phyloP scores from a whole-genome alignment of 257 asterid genomes.

The Cruciata laevipes region DNA sequence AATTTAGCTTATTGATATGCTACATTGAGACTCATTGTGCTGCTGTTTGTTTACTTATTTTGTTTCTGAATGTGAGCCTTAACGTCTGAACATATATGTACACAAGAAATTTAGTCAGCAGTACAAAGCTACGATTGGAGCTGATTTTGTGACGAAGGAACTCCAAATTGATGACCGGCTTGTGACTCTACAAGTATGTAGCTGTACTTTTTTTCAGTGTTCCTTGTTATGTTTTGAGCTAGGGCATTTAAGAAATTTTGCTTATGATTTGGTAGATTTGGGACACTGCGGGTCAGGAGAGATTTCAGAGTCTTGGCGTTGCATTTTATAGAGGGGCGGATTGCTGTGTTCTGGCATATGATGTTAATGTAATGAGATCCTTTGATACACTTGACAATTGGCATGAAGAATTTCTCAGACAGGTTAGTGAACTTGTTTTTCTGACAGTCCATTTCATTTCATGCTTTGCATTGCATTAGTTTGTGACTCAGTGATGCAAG shows the following conservation, averaged over 20 bases:
- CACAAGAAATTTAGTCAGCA: conserved; percentile 95
- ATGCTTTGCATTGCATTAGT: background rate
- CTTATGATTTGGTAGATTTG: conserved; percentile 51
- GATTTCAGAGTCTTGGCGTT: conserved; percentile 96
- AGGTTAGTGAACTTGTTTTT: conserved; percentile 42
- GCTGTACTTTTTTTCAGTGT: background rate
- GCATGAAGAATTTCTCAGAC: conserved; percentile 97
- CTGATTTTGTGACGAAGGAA: conserved; percentile 96
- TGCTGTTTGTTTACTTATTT: background rate
- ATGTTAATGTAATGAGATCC: conserved; percentile 84
- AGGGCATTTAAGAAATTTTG: conserved; percentile 1
- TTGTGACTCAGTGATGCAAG: background rate
- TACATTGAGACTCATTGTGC: background rate
- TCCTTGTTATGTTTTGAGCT: background rate
- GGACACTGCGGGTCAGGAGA: conserved; percentile 99
- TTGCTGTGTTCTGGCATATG: conserved; percentile 90
- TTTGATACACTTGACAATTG: conserved; percentile 90
- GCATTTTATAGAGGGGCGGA: conserved; percentile 97
- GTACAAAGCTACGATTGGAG: conserved; percentile 98
- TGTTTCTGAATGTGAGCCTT: conserved; percentile 23
- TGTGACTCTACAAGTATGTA: conserved; percentile 86
- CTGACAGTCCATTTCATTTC: background rate
- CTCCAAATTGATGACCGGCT: conserved; percentile 84
- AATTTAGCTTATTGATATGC: background rate
- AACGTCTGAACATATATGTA: conserved; percentile 58